Evolutionary conservation across 2,329 filamentous ascomycete genomes (phyloP).

Genomic region (Pyrenophora seminiperda): DNA sequence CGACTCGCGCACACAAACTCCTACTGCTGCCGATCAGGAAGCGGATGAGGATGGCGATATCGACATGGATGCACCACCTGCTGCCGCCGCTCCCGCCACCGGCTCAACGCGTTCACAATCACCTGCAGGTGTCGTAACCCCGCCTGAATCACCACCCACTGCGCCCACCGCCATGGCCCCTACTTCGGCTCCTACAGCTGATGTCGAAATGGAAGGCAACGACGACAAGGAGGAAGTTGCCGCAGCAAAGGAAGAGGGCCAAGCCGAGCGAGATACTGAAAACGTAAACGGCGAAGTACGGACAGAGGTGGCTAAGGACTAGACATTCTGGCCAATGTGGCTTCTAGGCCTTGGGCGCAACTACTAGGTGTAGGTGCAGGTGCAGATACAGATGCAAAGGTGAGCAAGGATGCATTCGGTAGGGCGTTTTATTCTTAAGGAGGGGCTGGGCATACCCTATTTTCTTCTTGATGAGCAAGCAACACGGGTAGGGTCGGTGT

Average conservation of each 20-base stretch:
- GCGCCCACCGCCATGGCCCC: conserved; percentile 22
- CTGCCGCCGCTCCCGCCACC: conserved; percentile 15
- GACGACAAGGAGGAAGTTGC: conserved; percentile 25
- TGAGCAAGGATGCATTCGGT: conserved; percentile 7
- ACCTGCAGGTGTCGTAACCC: conserved; percentile 41
- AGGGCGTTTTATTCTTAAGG: conserved; percentile 1
- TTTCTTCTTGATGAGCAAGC: conserved; percentile 7
- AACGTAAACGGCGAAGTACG: conserved; percentile 41
- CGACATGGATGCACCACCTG: conserved; percentile 42
- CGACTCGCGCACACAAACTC: conserved; percentile 37
- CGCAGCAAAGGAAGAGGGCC: conserved; percentile 33
- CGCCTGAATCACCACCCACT: conserved; percentile 42
- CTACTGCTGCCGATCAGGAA: conserved; percentile 28
- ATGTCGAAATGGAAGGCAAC: conserved; percentile 42
- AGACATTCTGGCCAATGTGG: background rate
- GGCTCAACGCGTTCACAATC: conserved; percentile 32
- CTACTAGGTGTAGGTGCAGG: too few species aligned
- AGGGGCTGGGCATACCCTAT: too few species aligned
- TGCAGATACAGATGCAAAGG: too few species aligned
- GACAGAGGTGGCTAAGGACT: conserved; percentile 37
- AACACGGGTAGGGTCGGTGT: conserved; percentile 21
- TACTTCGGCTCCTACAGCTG: conserved; percentile 26
- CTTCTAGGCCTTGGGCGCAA: too few species aligned
- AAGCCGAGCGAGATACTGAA: conserved; percentile 36
- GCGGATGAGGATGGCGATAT: conserved; percentile 46